Percentiles rank a stretch among this genome's conserved stretches.
Evolutionary conservation across 495 filamentous ascomycete genomes (phyloP).

Genomic region (Halenospora varia): DNA sequence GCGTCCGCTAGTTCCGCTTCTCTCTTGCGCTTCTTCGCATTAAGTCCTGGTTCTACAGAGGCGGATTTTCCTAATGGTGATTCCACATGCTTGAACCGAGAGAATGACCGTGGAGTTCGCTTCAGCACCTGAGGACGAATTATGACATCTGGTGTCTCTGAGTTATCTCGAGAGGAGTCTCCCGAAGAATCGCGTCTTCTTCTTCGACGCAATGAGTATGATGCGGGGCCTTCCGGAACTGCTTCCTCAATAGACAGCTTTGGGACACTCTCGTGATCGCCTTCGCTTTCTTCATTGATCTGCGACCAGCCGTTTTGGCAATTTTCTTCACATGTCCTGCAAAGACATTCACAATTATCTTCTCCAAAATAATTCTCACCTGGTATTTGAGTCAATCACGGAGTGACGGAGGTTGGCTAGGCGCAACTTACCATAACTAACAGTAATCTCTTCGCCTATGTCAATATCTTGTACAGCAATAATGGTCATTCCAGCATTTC

Average conservation of each 20-base stretch:
- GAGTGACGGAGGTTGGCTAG: not conserved
- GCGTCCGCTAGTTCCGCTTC: not conserved
- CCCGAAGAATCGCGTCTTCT: slow-evolving; percentile 9
- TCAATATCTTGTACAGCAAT: slow-evolving; percentile 75
- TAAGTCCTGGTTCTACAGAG: not conserved
- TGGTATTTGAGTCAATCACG: not conserved
- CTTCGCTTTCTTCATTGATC: slow-evolving; percentile 23
- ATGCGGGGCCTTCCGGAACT: not conserved
- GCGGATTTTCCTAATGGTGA: slow-evolving; percentile 10
- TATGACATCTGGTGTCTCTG: slow-evolving; percentile 25
- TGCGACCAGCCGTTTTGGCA: slow-evolving; percentile 74
- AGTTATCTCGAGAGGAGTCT: slow-evolving; percentile 17
- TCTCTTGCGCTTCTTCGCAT: not conserved
- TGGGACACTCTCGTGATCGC: slow-evolving; percentile 9
- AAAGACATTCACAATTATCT: slow-evolving; percentile 93
- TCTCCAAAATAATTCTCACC: slow-evolving; percentile 89
- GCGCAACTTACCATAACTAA: slow-evolving; percentile 65
- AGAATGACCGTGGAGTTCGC: slow-evolving; percentile 18
- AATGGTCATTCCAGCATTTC: slow-evolving; percentile 83
- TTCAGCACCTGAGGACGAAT: slow-evolving; percentile 20
- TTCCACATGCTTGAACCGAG: slow-evolving; percentile 14
- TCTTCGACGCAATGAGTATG: slow-evolving; percentile 21
- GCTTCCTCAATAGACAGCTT: slow-evolving; percentile 24
- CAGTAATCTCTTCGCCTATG: slow-evolving; percentile 90
- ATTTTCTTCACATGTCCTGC: slow-evolving; percentile 75